Conservation (phyloP, 768 basidiomycete species). For the Pleurotus ostreatus region DNA sequence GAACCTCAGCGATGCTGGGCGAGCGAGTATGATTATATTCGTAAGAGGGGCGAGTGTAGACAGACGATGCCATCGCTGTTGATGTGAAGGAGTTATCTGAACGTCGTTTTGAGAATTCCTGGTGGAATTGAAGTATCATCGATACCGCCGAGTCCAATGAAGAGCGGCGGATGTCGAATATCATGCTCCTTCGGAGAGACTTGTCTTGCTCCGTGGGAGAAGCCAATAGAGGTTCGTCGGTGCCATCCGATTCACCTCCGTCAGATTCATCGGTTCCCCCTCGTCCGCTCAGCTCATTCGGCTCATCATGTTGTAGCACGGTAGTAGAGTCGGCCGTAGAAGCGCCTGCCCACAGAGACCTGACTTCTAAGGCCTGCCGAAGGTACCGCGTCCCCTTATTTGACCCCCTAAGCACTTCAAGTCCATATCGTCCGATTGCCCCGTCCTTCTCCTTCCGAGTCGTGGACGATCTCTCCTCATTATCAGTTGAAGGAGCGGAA, state of each 20-base stretch:
- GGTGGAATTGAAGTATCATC: background rate
- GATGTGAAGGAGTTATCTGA: background rate
- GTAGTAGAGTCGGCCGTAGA: background rate
- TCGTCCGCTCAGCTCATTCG: background rate
- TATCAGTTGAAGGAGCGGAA: background rate
- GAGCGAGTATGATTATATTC: background rate
- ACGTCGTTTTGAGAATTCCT: background rate
- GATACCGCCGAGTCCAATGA: background rate
- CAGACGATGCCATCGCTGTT: background rate
- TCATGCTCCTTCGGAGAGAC: background rate
- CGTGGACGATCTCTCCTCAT: too few relatives aligned
- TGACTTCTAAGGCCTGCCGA: too few relatives aligned
- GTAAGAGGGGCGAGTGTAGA: background rate
- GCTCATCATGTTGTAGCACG: background rate
- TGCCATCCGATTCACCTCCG: background rate
- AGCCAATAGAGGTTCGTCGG: background rate
- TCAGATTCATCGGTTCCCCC: background rate
- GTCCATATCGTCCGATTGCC: too few relatives aligned
- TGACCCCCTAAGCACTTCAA: too few relatives aligned
- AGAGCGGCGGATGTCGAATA: background rate
- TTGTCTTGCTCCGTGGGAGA: background rate
- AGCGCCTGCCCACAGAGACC: background rate
- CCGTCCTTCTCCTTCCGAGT: too few relatives aligned
- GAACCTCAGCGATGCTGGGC: too few relatives aligned
- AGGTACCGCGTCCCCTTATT: too few relatives aligned